These are phyloP conservation scores for slime mould (Dictyostelium discoideum) DNA, from an alignment of 78 protist genomes.

Conservation along the genomic window DNA sequence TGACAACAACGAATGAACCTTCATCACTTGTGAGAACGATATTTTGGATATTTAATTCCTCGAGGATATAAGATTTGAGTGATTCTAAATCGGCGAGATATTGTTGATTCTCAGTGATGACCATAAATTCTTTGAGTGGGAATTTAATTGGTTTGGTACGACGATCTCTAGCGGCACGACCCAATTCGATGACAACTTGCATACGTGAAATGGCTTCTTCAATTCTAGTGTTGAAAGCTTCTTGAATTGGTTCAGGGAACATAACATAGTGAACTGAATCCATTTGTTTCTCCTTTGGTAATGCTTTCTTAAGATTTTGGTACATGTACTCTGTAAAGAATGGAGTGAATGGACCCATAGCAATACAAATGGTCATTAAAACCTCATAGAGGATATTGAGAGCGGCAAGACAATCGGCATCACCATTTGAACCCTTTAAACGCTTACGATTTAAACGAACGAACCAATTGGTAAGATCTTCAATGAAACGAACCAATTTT, in stretches of 20 bases:
- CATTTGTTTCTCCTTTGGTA: slow-evolving; percentile 83
- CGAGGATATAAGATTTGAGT: slow-evolving; percentile 81
- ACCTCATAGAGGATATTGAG: slow-evolving; percentile 91
- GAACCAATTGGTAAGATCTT: slow-evolving; percentile 98
- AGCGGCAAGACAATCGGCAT: slow-evolving; percentile 80
- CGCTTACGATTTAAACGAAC: slow-evolving; percentile 88
- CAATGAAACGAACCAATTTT: slow-evolving; percentile 90
- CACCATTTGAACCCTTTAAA: slow-evolving; percentile 81
- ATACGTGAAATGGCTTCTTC: slow-evolving; percentile 85
- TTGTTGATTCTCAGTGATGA: slow-evolving; percentile 68
- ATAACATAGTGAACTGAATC: slow-evolving; percentile 91
- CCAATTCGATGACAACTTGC: slow-evolving; percentile 92
- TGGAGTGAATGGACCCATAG: slow-evolving; percentile 99
- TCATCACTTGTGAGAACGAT: slow-evolving; percentile 68
- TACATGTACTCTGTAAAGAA: slow-evolving; percentile 97
- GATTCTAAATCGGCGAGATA: slow-evolving; percentile 56
- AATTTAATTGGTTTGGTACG: slow-evolving; percentile 82
- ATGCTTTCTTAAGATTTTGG: slow-evolving; percentile 85
- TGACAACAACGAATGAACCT: slow-evolving; percentile 47
- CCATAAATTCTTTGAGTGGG: slow-evolving; percentile 74
- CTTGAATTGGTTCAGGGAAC: slow-evolving; percentile 81
- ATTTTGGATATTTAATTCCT: slow-evolving; percentile 80
- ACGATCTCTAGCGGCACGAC: slow-evolving; percentile 93
- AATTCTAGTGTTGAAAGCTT: slow-evolving; percentile 82
- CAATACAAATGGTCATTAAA: slow-evolving; percentile 82